Conservation (phyloP, 1,284 basidiomycete species). For the Mycena citricolor region DNA sequence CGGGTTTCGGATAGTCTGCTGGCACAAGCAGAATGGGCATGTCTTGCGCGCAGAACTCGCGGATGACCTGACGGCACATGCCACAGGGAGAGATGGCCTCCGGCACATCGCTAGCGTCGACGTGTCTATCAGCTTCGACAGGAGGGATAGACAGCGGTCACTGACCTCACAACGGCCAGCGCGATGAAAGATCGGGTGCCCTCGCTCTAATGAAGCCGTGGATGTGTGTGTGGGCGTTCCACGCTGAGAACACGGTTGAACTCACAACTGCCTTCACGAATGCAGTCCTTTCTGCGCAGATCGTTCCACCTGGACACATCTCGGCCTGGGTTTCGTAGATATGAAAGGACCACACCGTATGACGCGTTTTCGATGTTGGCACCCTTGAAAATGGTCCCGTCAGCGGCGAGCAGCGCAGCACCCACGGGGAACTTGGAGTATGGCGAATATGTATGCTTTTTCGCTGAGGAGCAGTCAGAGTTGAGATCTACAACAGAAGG, state of each 20-base stretch:
- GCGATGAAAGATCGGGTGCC: conserved; percentile 66
- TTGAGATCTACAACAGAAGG: no score
- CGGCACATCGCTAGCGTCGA: conserved; percentile 57
- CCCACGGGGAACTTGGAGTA: conserved; percentile 92
- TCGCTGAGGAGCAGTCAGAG: no score
- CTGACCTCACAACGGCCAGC: conserved; percentile 72
- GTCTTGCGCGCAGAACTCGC: conserved; percentile 80
- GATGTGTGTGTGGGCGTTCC: no score
- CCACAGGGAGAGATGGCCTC: conserved; percentile 81
- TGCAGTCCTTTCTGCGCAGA: conserved; percentile 89
- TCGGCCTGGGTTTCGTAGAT: background rate
- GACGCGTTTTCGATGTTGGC: conserved; percentile 39
- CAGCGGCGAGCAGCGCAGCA: conserved; percentile 70
- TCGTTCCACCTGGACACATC: conserved; percentile 58
- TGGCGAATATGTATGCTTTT: conserved; percentile 57
- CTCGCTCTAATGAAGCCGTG: conserved; percentile 73
- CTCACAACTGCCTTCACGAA: conserved; percentile 83
- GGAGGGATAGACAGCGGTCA: background rate
- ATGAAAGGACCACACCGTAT: conserved; percentile 42
- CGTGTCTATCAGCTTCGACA: background rate
- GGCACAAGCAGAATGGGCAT: conserved; percentile 82
- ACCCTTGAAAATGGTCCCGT: conserved; percentile 53
- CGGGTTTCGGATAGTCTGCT: conserved; percentile 49
- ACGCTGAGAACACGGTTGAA: conserved; percentile 25
- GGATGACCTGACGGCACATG: conserved; percentile 87